phyloP scores from a whole-genome alignment of 352 stramenopile species.

The Paralagenidium karlingii region DNA sequence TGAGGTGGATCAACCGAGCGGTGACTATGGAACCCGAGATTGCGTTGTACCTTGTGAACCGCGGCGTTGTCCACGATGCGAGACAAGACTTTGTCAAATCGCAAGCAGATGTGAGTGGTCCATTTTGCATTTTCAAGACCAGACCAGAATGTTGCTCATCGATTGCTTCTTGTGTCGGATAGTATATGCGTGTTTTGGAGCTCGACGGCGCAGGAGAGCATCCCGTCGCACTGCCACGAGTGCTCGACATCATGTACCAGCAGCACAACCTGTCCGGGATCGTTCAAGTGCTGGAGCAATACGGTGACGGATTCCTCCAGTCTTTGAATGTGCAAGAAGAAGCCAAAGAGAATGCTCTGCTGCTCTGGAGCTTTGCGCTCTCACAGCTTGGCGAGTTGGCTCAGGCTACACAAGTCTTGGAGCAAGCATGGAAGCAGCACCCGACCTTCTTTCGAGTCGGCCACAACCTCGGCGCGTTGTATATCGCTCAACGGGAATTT shows the following conservation, averaged over 20 bases:
- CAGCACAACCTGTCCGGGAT: background rate
- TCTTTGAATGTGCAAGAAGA: background rate
- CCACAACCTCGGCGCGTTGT: constrained; percentile 46
- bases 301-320: background rate
- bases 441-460: constrained; percentile 18
- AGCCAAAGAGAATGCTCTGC: constrained; percentile 11
- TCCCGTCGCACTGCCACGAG: background rate
- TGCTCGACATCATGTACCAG: constrained; percentile 1
- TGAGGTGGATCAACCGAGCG: constrained; percentile 9
- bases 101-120: constrained; percentile 7
- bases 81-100: constrained; percentile 6
- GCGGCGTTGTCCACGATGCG: constrained; percentile 6
- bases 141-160: constrained; percentile 3
- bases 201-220: background rate
- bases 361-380: constrained; percentile 30
- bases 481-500: constrained; percentile 13
- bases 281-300: background rate
- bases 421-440: constrained; percentile 8
- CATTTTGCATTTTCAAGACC: background rate
- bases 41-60: constrained; percentile 19
- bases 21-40: constrained; percentile 9
- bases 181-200: background rate
- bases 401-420: constrained; percentile 23
- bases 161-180: constrained; percentile 3
- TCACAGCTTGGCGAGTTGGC: constrained; percentile 4